These are phyloP conservation scores for Middelhovenomyces tepae DNA, from an alignment of 805 yeast genomes.

Conservation along the genomic window DNA sequence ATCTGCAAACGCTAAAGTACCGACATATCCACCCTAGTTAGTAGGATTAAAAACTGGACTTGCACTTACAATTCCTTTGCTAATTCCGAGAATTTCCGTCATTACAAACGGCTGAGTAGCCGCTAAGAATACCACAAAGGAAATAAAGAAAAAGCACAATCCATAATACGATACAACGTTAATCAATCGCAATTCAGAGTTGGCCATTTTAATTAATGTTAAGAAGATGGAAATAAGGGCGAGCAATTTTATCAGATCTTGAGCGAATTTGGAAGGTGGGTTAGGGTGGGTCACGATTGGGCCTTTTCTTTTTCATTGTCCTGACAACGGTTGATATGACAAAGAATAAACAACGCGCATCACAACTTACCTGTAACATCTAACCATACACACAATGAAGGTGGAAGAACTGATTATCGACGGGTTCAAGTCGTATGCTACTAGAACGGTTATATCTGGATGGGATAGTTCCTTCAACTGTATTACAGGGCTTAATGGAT, in stretches of 20 bases:
- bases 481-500: slow-evolving; percentile 94
- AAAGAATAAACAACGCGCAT: background rate
- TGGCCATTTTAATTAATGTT: background rate
- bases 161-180: slow-evolving; percentile 22
- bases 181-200: background rate
- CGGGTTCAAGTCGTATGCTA: slow-evolving; percentile 96
- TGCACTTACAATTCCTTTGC: slow-evolving; percentile 20
- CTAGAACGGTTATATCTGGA: slow-evolving; percentile 86
- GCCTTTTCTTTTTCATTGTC: background rate
- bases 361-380: background rate
- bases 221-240: too few relatives aligned
- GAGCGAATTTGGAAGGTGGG: background rate
- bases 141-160: slow-evolving; percentile 34
- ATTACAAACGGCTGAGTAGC: slow-evolving; percentile 39
- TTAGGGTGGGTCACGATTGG: background rate
- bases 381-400: slow-evolving; percentile 41
- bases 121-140: slow-evolving; percentile 35
- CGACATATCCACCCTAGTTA: slow-evolving; percentile 37
- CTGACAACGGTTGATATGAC: background rate
- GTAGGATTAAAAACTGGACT: background rate
- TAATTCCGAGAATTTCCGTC: slow-evolving; percentile 29
- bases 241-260: background rate
- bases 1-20: slow-evolving; percentile 47
- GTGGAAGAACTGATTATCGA: slow-evolving; percentile 96
- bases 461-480: slow-evolving; percentile 98